Evolutionary conservation across 1,139 yeast species (phyloP), one percentile per base, ranked within the genome.

Genomic region (Wickerhamiella infanticola): DNA sequence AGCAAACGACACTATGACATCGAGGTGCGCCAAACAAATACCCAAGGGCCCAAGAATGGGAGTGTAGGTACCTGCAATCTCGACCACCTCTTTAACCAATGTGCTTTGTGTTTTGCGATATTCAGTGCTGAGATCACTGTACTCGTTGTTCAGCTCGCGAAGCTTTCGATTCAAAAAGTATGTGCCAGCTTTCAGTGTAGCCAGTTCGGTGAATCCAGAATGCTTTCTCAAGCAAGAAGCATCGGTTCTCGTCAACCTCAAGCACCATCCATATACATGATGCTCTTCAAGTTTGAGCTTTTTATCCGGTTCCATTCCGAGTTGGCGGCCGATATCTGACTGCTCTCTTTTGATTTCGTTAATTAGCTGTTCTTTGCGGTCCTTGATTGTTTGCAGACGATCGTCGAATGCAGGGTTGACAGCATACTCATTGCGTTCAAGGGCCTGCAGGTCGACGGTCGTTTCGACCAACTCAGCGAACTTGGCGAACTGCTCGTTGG

Each of bases 181-280:
- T 2, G 88, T 90, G 47, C 98, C 98, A 1, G 95, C 94, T 61
- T 90, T 90, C 35, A 85, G 94, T 0, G 97, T 86, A 46, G 86
- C 84, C 35, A 88, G 68, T 60, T 90, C 96, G 45, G 72, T 71
- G 59, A 81, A 90, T 43, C 73, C 71, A 6, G 64, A 55, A 24
- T 66, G 63, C 39, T 77, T 78, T 56, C 97, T 73, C 48, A 90
- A 68, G 24, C 81, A 81, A 8, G 79, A 70, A 3, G 95, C 88
- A 58, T 88, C 97, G 47, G 76, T 84, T 62, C 98, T 74, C 0
- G 97, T 88, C 24, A 90, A 75, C 55, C 97, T 72, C 69, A 88
- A 75, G 60, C 95, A 85, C 94, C 95, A 88, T 9, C 97, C 96
- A 61, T 83, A 93, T 31, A 74, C 75, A 53, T 74, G 80, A 58